Base-by-base conservation (phyloP, 2,329 filamentous ascomycete genomes). In the Scopulariopsis brevicaulis region DNA sequence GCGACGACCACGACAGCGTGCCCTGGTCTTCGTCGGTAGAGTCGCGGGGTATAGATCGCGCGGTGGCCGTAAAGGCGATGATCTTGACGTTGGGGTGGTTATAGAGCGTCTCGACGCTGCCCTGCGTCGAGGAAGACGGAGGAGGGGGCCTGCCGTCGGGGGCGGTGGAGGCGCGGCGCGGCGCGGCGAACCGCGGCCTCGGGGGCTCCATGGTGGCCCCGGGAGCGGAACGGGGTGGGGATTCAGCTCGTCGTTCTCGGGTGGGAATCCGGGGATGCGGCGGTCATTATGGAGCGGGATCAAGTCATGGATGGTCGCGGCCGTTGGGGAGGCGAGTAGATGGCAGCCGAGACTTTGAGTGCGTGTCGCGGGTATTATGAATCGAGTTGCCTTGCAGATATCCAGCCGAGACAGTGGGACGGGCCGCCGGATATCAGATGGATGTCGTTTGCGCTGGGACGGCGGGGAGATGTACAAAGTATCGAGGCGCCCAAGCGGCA, bases 41-140 rank as follows among this genome's bases (percentile, higher is more conserved):
- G 63, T 69, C 65, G 63, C 65, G 58, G 37, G 60, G 57, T 22
- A 58, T 50, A 24, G 60, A 64, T 56, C 68, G 67, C 57, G 66
- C 66, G 25, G 70, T 71, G 24, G 73, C 73, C 20, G 69, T 76
- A 63, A 83, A 82, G 15, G 79, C 71, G 50, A 81, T 73, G 61
- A 95, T 89, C 66, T 85, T 90, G 59, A 85, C 85, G 51, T 81
- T 82, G 0, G 86, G 81, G 65, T 92, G 87, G 59, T 81, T 83
- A 68, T 89, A 94, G 5, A 95, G 79, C 1, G 84, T 89, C 68
- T 90, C 87, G 63, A 89, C 77, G 7, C 71, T 69, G 48, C 60
- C 56, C 24, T 63, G 56, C 6, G 60, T 62, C 11, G 67, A 60
- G 12, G 66, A 62, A 12, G 65, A 59, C 37, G 59, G 62, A 60